Base-by-base conservation (phyloP, 495 filamentous ascomycete species). In the Hypomontagnella submonticulosa region DNA sequence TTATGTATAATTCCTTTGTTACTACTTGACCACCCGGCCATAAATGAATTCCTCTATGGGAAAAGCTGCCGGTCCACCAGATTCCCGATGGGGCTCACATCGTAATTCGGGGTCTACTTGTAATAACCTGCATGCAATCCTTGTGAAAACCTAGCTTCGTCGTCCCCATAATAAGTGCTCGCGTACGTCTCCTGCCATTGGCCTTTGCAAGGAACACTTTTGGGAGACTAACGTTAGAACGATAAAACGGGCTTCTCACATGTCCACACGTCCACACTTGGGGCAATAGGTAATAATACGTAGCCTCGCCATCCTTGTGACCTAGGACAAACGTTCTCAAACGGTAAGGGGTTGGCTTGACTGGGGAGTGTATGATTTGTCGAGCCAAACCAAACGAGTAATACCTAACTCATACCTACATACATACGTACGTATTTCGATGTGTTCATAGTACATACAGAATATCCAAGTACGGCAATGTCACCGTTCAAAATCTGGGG, bases 291-390 rank as follows among this genome's bases (percentile, higher is more conserved):
- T 62, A 49, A 62, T 43, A 34, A 33, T 33, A 30, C 62, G 62
- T 70, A 70, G 57, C 62, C 67, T 70, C 57, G 57, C 54, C 57
- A 70, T 70, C 67, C 67, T 70, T 70, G 67, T 70, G 61, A 70
- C 61, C 48, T 58, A 23, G 30, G 37, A 57, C 19, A 23, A 43
- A 48, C 23, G 13, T 42, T 58, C 56, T 53, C 32, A 57, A 60
- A 40, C 43, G 51, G 42, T 30, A 38, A 61, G 43, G n/a, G 19
- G 41, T 40, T 52, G 41, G 38, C 13, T 57, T 50, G 41, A 56
- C 12, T 13, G 20, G 34, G 34, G 46, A 27, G 27, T 15, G 55
- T 49, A 3, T 68, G 58, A 68, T 68, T 55, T 32, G 65, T 63
- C 41, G 20, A 46, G 6, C 23, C 16, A 11, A 60, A 27, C 44